phyloP scores from a whole-genome alignment of 495 filamentous ascomycete genomes.

The Thozetella sp. region DNA sequence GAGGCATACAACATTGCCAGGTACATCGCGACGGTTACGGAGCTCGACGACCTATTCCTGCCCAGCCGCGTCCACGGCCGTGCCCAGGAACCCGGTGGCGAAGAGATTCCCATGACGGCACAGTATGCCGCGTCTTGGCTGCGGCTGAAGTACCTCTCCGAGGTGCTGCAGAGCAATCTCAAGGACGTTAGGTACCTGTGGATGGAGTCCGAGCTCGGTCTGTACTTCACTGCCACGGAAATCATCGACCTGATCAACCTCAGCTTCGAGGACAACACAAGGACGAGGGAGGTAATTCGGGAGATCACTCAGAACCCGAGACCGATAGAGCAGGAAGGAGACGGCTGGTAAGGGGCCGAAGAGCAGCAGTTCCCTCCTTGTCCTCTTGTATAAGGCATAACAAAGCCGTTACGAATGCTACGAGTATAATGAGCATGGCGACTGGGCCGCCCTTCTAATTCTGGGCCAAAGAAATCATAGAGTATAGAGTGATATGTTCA shows the following conservation, averaged over 20 bases:
- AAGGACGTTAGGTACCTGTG: conserved; percentile 88
- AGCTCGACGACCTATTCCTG: conserved; percentile 75
- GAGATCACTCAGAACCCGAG: conserved; percentile 66
- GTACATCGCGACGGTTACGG: conserved; percentile 70
- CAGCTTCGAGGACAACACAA: conserved; percentile 86
- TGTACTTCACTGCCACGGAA: conserved; percentile 84
- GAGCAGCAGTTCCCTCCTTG: too few relatives aligned
- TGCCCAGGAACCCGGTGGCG: conserved; percentile 23
- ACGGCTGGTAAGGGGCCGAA: background rate
- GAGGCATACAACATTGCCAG: conserved; percentile 79
- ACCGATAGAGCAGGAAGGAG: conserved; percentile 17
- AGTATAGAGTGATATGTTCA: too few relatives aligned
- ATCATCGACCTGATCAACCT: conserved; percentile 85
- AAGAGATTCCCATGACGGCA: conserved; percentile 64
- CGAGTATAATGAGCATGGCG: too few relatives aligned
- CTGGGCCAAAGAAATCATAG: too few relatives aligned
- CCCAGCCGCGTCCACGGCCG: conserved; percentile 40
- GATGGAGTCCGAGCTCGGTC: conserved; percentile 79
- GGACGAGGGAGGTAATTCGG: conserved; percentile 73
- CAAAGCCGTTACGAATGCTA: too few relatives aligned
- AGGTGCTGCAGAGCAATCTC: conserved; percentile 87
- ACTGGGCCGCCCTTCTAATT: too few relatives aligned
- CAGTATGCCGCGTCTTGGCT: conserved; percentile 86
- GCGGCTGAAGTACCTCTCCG: conserved; percentile 83
- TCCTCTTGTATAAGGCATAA: too few relatives aligned